Conservation (phyloP, 345 rosid species). For the Populus pruinosa region DNA sequence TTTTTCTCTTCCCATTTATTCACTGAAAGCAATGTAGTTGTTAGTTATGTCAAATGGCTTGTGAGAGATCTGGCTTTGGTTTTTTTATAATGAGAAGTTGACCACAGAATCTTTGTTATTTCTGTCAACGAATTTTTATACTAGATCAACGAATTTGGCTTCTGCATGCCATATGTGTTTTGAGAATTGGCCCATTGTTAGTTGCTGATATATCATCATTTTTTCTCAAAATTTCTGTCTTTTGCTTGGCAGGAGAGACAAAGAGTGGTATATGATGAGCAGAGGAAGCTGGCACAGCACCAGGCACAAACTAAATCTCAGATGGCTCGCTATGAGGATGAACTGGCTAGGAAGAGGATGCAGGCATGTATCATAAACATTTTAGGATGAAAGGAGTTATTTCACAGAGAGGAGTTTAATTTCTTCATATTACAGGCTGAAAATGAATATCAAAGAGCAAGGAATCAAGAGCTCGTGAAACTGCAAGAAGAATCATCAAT, state of each 20-base stretch:
- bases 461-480: constrained; percentile 95
- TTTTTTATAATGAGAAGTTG: neutral
- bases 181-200: neutral
- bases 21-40: neutral
- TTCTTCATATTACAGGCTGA: constrained; percentile 57
- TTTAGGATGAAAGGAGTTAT: constrained; percentile 9
- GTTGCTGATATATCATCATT: neutral
- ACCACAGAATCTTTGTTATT: neutral
- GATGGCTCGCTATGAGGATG: constrained; percentile 94
- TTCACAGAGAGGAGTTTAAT: constrained; percentile 17
- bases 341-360: constrained; percentile 94
- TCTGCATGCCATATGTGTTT: neutral
- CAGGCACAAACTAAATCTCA: constrained; percentile 92
- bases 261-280: constrained; percentile 83
- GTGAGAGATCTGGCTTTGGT: neutral
- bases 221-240: neutral
- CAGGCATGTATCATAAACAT: constrained; percentile 52
- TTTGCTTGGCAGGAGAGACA: constrained; percentile 68
- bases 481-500: constrained; percentile 85
- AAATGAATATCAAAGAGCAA: constrained; percentile 79
- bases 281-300: constrained; percentile 81
- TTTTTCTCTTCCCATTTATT: neutral
- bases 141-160: neutral
- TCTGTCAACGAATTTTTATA: too few relatives aligned
- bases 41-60: neutral